Evolutionary conservation across 148 eudicot genomes (phyloP).

Genomic region (Fagopyrum esculentum): DNA sequence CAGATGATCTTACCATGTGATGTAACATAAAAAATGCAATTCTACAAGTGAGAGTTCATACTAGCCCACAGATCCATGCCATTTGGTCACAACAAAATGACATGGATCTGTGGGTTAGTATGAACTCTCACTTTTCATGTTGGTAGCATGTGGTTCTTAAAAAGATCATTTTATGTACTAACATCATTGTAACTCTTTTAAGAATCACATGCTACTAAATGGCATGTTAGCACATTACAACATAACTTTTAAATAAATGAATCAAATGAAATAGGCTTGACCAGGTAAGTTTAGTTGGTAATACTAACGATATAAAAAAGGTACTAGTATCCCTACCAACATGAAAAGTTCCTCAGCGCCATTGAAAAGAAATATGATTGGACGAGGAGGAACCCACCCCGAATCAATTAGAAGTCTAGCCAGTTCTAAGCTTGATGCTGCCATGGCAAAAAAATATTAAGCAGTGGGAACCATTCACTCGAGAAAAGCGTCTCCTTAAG

Average conservation of each 20-base stretch:
- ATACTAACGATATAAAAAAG: not conserved
- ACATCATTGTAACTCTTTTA: not conserved
- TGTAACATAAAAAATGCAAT: not conserved
- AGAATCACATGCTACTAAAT: not conserved
- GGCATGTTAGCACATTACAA: not conserved
- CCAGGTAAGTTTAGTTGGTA: not conserved
- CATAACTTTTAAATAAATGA: not conserved
- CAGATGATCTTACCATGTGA: not conserved
- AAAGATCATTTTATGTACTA: no score
- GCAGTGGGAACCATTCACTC: not conserved
- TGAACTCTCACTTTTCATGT: no score
- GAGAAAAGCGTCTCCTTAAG: not conserved
- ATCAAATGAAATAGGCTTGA: not conserved
- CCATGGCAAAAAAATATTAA: conserved; percentile 10
- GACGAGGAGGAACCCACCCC: conserved; percentile 76
- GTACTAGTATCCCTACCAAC: conserved; percentile 53
- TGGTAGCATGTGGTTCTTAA: no score
- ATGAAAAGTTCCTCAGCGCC: conserved; percentile 98
- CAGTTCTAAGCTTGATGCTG: conserved; percentile 88
- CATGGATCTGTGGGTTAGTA: no score
- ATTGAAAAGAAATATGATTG: conserved; percentile 87
- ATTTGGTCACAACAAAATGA: not conserved
- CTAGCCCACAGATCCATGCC: not conserved
- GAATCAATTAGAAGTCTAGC: conserved; percentile 86
- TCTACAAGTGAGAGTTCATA: not conserved